phyloP scores from a whole-genome alignment of 208 protist species.

The Leishmania major region DNA sequence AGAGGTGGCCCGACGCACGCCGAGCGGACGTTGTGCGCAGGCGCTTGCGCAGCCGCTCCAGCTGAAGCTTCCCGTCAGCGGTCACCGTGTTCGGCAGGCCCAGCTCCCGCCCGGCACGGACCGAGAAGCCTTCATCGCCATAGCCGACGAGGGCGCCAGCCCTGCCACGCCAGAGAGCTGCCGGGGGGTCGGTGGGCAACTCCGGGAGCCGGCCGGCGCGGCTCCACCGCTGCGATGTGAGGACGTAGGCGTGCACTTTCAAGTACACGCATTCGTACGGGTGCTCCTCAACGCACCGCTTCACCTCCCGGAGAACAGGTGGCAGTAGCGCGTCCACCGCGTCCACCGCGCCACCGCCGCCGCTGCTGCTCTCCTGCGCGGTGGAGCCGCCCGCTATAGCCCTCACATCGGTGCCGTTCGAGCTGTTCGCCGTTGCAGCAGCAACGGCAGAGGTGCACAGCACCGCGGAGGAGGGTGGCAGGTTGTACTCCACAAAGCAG shows the following conservation, averaged over 20 bases:
- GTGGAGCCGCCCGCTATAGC: neutral
- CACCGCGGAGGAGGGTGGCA: slow-evolving; percentile 17
- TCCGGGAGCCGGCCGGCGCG: slow-evolving; percentile 74
- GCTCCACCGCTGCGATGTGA: slow-evolving; percentile 73
- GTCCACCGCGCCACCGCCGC: slow-evolving; percentile 13
- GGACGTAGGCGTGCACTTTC: slow-evolving; percentile 43
- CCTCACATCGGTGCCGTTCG: neutral
- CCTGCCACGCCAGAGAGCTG: slow-evolving; percentile 23
- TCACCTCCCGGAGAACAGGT: slow-evolving; percentile 38
- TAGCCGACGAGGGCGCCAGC: slow-evolving; percentile 52
- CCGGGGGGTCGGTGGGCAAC: slow-evolving; percentile 68
- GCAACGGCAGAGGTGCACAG: neutral
- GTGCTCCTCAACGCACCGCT: slow-evolving; percentile 48
- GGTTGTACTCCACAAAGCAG: slow-evolving; percentile 82
- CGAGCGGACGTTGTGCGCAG: slow-evolving; percentile 35
- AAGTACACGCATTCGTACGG: slow-evolving; percentile 52
- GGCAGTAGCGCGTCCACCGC: slow-evolving; percentile 19
- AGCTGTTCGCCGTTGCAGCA: neutral
- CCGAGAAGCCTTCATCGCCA: slow-evolving; percentile 71
- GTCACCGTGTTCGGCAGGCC: slow-evolving; percentile 82
- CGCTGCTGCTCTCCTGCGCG: neutral
- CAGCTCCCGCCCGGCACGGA: slow-evolving; percentile 64
- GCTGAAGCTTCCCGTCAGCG: slow-evolving; percentile 42
- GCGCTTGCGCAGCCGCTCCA: slow-evolving; percentile 74
- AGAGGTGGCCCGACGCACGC: slow-evolving; percentile 11